Percentiles rank a stretch among this genome's conserved stretches.
Conservation (phyloP, 2,329 filamentous ascomycete species). For the Aspergillus aculeatus region DNA sequence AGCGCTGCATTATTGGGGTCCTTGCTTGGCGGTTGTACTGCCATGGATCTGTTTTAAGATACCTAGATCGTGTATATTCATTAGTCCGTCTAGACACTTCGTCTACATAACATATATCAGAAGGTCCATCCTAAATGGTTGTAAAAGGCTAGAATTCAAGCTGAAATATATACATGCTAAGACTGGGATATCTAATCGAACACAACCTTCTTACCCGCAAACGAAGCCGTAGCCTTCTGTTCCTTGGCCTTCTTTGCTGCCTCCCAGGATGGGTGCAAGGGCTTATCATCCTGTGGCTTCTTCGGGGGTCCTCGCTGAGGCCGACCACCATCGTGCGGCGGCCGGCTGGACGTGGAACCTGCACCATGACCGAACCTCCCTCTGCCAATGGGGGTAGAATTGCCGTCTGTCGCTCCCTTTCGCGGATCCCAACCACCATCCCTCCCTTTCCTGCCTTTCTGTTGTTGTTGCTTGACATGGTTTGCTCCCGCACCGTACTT, state of each 20-base stretch:
- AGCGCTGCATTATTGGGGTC: conserved; percentile 1
- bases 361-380: conserved; percentile 27
- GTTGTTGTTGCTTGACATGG: conserved; percentile 51
- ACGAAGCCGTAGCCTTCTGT: conserved; percentile 48
- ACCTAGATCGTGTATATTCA: conserved; percentile 15
- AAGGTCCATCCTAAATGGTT: neutral
- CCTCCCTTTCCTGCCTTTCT: conserved; percentile 35
- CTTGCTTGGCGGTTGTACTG: neutral
- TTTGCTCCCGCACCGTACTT: conserved; percentile 61
- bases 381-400: neutral
- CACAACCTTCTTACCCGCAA: conserved; percentile 61
- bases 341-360: conserved; percentile 14
- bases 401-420: conserved; percentile 51
- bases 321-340: conserved; percentile 19
- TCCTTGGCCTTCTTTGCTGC: conserved; percentile 61
- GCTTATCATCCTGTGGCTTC: conserved; percentile 45
- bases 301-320: conserved; percentile 15
- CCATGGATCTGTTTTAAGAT: conserved; percentile 10
- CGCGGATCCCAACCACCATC: conserved; percentile 60
- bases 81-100: neutral
- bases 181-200: conserved; percentile 51
- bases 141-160: neutral
- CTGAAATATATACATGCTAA: conserved; percentile 17
- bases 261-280: conserved; percentile 65
- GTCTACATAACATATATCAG: neutral